Percentiles rank a stretch among this genome's conserved stretches.
These are phyloP conservation scores for Lentinula detonsa DNA, from an alignment of 768 basidiomycete species.

Conservation along the genomic window DNA sequence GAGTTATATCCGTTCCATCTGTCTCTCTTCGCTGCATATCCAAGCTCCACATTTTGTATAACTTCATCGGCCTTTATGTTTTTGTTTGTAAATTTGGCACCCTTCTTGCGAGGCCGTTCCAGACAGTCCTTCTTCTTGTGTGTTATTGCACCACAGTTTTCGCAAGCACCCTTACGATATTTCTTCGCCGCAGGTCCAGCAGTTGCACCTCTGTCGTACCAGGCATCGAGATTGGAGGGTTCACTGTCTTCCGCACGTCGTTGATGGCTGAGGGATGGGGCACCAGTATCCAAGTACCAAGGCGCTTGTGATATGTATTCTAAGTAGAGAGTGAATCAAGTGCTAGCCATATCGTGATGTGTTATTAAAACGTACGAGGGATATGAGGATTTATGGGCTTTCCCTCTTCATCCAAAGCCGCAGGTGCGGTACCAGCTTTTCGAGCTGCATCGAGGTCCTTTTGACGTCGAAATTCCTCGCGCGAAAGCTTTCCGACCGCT, in stretches of 20 bases:
- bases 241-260: slow-evolving; percentile 66
- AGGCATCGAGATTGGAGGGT: slow-evolving; percentile 71
- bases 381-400: slow-evolving; percentile 98
- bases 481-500: slow-evolving; percentile 71
- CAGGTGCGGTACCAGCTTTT: slow-evolving; percentile 96
- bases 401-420: slow-evolving; percentile 93
- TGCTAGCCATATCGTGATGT: slow-evolving; percentile 3
- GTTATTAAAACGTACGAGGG: slow-evolving; percentile 62
- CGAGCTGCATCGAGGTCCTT: slow-evolving; percentile 98
- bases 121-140: slow-evolving; percentile 90
- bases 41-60: slow-evolving; percentile 67
- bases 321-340: slow-evolving; percentile 21
- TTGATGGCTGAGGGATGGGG: slow-evolving; percentile 92
- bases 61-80: slow-evolving; percentile 91
- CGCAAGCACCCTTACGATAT: slow-evolving; percentile 96
- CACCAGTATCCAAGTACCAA: slow-evolving; percentile 96
- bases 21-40: slow-evolving; percentile 94
- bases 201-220: slow-evolving; percentile 86
- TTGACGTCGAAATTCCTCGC: slow-evolving; percentile 91
- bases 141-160: slow-evolving; percentile 97
- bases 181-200: slow-evolving; percentile 93
- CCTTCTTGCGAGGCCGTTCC: slow-evolving; percentile 93
- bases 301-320: slow-evolving; percentile 99
- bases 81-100: slow-evolving; percentile 88
- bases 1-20: slow-evolving; percentile 98